phyloP scores from a whole-genome alignment of 257 asterid species.

The Solanum medicagineum region DNA sequence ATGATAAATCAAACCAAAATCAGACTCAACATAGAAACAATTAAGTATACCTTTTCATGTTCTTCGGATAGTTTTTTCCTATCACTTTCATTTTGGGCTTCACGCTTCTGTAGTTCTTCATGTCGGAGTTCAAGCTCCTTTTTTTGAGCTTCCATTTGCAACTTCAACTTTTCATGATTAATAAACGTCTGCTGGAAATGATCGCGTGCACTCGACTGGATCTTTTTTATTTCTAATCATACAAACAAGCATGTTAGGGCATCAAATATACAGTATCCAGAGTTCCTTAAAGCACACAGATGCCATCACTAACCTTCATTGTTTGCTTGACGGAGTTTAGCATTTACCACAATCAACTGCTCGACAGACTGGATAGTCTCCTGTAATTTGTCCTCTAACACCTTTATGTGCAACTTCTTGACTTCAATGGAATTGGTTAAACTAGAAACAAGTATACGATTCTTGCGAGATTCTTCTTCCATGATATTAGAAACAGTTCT shows the following conservation, averaged over 20 bases:
- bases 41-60: constrained; percentile 54
- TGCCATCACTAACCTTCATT: constrained; percentile 49
- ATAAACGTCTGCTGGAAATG: constrained; percentile 66
- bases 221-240: constrained; percentile 61
- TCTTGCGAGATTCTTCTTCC: constrained; percentile 72
- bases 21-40: not conserved
- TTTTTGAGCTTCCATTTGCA: constrained; percentile 56
- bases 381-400: constrained; percentile 50
- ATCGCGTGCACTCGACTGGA: constrained; percentile 59
- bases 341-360: constrained; percentile 49
- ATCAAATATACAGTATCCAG: not conserved
- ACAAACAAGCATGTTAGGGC: constrained; percentile 11
- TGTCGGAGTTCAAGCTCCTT: constrained; percentile 63
- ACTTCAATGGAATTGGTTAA: constrained; percentile 58
- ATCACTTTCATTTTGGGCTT: constrained; percentile 64
- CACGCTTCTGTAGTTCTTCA: constrained; percentile 62
- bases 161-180: constrained; percentile 70
- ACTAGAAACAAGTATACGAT: constrained; percentile 51
- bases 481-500: constrained; percentile 62
- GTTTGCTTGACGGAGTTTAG: constrained; percentile 54
- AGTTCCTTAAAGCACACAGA: constrained; percentile 1
- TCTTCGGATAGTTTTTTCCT: constrained; percentile 63
- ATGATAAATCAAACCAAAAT: not conserved
- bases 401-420: constrained; percentile 52
- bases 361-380: constrained; percentile 57